Conservation (phyloP, 1,284 basidiomycete genomes). For the Ceratobasidium sp. region DNA sequence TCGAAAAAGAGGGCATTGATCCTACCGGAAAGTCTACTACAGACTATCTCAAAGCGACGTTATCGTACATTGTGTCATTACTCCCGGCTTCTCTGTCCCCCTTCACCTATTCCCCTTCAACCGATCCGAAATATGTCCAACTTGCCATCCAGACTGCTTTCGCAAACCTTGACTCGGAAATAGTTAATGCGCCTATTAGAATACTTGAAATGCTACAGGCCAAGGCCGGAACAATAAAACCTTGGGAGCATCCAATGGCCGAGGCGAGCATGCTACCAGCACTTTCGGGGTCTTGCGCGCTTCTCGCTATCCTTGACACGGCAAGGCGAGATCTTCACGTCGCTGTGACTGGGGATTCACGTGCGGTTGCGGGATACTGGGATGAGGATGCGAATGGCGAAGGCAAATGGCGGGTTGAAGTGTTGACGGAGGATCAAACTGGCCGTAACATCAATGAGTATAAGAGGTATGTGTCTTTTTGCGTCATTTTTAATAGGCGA, state of each 20-base stretch:
- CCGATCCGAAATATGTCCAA: constrained; percentile 74
- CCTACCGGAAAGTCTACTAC: not conserved
- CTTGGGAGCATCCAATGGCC: constrained; percentile 70
- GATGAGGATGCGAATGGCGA: constrained; percentile 71
- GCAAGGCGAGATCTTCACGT: constrained; percentile 85
- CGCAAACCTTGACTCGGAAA: constrained; percentile 80
- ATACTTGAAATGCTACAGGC: constrained; percentile 66
- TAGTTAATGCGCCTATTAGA: constrained; percentile 81
- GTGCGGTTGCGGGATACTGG: constrained; percentile 96
- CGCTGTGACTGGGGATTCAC: constrained; percentile 93
- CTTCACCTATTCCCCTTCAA: constrained; percentile 58
- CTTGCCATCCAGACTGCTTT: constrained; percentile 84
- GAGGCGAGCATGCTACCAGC: constrained; percentile 82
- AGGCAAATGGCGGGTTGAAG: constrained; percentile 88
- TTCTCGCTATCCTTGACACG: constrained; percentile 88
- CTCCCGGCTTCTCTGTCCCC: constrained; percentile 61
- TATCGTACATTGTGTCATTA: constrained; percentile 60
- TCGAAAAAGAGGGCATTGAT: constrained; percentile 26
- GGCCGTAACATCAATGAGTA: constrained; percentile 89
- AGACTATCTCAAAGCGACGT: constrained; percentile 39
- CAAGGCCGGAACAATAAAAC: constrained; percentile 54
- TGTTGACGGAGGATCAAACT: constrained; percentile 94
- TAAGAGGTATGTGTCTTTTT: constrained; percentile 65
- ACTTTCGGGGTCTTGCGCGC: constrained; percentile 85
- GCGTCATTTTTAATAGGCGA: not conserved